Base-by-base conservation (phyloP, 2,329 filamentous ascomycete species). In the Arachnopeziza araneosa region DNA sequence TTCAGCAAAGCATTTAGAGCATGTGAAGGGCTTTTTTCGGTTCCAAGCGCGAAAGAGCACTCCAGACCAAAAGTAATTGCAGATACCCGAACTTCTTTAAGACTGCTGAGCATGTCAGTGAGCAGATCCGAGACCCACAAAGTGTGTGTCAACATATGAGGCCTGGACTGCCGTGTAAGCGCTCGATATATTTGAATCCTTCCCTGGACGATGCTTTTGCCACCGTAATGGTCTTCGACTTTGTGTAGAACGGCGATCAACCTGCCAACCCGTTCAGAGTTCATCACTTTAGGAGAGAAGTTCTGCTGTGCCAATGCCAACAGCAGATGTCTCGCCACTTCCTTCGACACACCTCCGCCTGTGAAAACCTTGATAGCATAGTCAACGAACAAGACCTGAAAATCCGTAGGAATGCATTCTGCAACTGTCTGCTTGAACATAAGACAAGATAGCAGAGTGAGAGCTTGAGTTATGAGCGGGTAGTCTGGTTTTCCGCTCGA, bases 41-140 rank as follows among this genome's bases (percentile, higher is more conserved):
- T 83, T 2, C 90, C 90, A 3, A 95, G 79, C 1, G 78, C 75
- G 62, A 87, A 84, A 9, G 88, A 87, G 22, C 89, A 86, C 59
- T 91, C 84, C 1, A 87, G 79, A 1, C 90, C 91, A 12, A 95
- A 80, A 24, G 83, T 79, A 55, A 98, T 87, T 1, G 93, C 92
- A 51, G 87, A 83, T 5, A 79, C 78, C 53, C 91, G 84, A 52
- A 93, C 88, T 50, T 96, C 91, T 67, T 87, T 88, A 54, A 92
- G 78, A 32, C 78, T 85, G 73, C 91, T 92, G 49, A 96, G 80
- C 80, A 97, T 87, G 55, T 91, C 91, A 22, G 85, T 85, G 64
- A 98, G 86, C 22, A 96, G 77, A 71, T 96, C 88, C 56, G 88
- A 81, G 54, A 97, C 79, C 93, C 95, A 99, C 61, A 90, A 82